Evolutionary conservation across 228 moss, liverwort and hornwort genomes (phyloP).

Genomic region (Sphagnum fallax): DNA sequence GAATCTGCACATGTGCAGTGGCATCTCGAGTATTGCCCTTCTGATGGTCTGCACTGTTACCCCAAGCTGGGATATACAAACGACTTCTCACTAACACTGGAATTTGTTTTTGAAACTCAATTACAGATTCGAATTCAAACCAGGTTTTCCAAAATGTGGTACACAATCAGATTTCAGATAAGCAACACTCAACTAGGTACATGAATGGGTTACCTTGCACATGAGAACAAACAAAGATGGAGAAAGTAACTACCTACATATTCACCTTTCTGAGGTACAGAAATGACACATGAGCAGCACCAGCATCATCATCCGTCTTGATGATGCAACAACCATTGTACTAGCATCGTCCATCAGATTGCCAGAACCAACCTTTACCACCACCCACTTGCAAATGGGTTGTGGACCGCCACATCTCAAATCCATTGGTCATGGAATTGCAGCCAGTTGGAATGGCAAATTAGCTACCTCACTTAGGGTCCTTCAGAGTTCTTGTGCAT

Average conservation of each 20-base stretch:
- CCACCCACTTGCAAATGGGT: slow-evolving; percentile 32
- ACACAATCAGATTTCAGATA: too few relatives aligned
- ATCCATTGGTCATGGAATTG: slow-evolving; percentile 23
- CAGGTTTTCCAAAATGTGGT: too few relatives aligned
- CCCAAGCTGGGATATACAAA: not conserved
- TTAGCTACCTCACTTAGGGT: slow-evolving; percentile 1
- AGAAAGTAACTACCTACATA: slow-evolving; percentile 55
- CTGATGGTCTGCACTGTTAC: not conserved
- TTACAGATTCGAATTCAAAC: too few relatives aligned
- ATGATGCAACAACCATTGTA: slow-evolving; percentile 60
- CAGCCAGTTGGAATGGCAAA: slow-evolving; percentile 6
- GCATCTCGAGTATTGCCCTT: not conserved
- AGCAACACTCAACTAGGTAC: too few relatives aligned
- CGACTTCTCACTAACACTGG: not conserved
- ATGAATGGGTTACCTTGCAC: too few relatives aligned
- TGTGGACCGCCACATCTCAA: slow-evolving; percentile 6
- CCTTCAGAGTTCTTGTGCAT: slow-evolving; percentile 41
- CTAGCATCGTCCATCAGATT: slow-evolving; percentile 75
- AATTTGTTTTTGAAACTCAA: not conserved
- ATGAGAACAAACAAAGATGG: too few relatives aligned
- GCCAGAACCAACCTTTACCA: slow-evolving; percentile 78
- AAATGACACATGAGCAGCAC: slow-evolving; percentile 64
- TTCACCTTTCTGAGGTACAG: slow-evolving; percentile 68
- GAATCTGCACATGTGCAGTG: slow-evolving; percentile 98
- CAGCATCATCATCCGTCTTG: slow-evolving; percentile 29